Percentiles rank a stretch among this genome's conserved stretches.
These are phyloP conservation scores for Cardiospermum halicacabum DNA, from an alignment of 345 rosid genomes.

Conservation along the genomic window DNA sequence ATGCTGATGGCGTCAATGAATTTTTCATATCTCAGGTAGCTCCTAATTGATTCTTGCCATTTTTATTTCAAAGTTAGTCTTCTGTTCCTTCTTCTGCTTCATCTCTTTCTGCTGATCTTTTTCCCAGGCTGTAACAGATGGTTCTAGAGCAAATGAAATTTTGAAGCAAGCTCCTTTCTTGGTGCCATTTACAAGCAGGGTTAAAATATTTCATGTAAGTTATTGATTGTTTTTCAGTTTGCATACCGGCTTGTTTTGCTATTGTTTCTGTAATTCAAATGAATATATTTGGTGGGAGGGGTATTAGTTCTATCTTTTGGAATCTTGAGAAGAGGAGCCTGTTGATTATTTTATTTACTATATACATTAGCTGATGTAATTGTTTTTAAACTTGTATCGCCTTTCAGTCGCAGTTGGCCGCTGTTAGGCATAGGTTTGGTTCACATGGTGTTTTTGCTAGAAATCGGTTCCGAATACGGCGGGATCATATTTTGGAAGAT, in stretches of 20 bases:
- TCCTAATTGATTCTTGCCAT: constrained; percentile 14
- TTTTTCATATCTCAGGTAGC: constrained; percentile 88
- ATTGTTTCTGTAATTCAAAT: not conserved
- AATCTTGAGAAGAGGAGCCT: constrained; percentile 10
- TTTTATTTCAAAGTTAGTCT: not conserved
- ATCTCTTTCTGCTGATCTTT: constrained; percentile 5
- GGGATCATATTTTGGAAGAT: constrained; percentile 96
- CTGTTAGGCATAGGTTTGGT: constrained; percentile 68
- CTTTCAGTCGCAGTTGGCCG: constrained; percentile 68
- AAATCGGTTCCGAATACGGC: constrained; percentile 84
- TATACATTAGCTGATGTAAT: not conserved
- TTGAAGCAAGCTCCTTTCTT: constrained; percentile 94
- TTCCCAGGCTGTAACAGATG: constrained; percentile 75
- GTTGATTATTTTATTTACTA: constrained; percentile 5
- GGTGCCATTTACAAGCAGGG: constrained; percentile 95
- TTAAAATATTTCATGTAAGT: constrained; percentile 89
- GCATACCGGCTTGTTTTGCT: not conserved
- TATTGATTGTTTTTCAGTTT: constrained; percentile 8
- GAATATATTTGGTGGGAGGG: constrained; percentile 5
- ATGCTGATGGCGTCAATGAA: constrained; percentile 87
- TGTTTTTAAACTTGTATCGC: constrained; percentile 11
- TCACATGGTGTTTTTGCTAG: constrained; percentile 69
- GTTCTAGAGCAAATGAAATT: constrained; percentile 88
- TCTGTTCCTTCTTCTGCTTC: constrained; percentile 11
- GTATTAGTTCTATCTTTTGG: not conserved